These are phyloP conservation scores for Paragyromitra xinjiangensis DNA, from an alignment of 495 filamentous ascomycete genomes.

Conservation along the genomic window DNA sequence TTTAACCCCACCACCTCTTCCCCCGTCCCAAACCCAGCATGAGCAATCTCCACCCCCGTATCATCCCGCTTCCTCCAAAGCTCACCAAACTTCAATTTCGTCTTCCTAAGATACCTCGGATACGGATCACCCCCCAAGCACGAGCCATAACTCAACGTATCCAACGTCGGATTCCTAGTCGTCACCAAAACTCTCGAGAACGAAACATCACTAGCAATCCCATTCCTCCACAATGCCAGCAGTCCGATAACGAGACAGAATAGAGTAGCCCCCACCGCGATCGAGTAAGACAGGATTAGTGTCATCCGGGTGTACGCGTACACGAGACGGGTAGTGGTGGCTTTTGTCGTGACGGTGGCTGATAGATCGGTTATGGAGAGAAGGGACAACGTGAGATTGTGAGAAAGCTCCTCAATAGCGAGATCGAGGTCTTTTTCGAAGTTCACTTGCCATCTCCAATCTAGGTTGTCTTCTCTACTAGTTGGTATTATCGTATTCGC, in stretches of 20 bases:
- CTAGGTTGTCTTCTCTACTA: background rate
- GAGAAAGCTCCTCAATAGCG: slow-evolving; percentile 53
- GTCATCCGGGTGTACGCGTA: slow-evolving; percentile 1
- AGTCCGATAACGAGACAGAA: slow-evolving; percentile 9
- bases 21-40: slow-evolving; percentile 34
- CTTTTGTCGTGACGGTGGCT: slow-evolving; percentile 34
- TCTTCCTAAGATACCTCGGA: slow-evolving; percentile 52
- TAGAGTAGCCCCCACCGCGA: slow-evolving; percentile 40
- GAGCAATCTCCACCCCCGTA: background rate
- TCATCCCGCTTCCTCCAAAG: background rate
- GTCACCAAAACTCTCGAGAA: slow-evolving; percentile 27
- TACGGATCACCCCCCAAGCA: slow-evolving; percentile 54
- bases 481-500: background rate
- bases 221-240: slow-evolving; percentile 9
- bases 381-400: slow-evolving; percentile 59
- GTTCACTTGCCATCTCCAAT: background rate
- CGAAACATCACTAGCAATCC: slow-evolving; percentile 13
- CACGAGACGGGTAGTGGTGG: slow-evolving; percentile 45
- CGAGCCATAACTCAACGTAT: slow-evolving; percentile 21
- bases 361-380: slow-evolving; percentile 54
- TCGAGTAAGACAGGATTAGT: slow-evolving; percentile 59
- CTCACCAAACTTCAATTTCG: slow-evolving; percentile 58
- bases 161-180: slow-evolving; percentile 33
- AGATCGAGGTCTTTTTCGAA: background rate
- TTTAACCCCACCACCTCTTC: slow-evolving; percentile 2